Percentiles rank a stretch among this genome's conserved stretches.
Conservation (phyloP, 208 protist genomes). For the Wallacemonas sp. region DNA sequence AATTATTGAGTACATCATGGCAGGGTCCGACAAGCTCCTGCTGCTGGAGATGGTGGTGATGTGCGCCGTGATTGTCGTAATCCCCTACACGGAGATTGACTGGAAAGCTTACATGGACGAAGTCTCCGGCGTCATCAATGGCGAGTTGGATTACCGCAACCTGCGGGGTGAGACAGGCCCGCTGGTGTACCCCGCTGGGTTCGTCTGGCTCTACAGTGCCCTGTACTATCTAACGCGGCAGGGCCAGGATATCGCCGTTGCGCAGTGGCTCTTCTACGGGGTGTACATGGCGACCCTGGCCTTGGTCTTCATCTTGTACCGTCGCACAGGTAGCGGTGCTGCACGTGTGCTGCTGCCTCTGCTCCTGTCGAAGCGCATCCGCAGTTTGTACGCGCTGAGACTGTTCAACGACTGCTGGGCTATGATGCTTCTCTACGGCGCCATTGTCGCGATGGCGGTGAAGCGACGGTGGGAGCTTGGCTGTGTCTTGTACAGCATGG, state of each 20-base stretch:
- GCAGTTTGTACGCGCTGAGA: constrained; percentile 81
- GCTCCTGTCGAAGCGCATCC: constrained; percentile 79
- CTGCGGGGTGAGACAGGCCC: constrained; percentile 81
- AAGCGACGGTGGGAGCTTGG: constrained; percentile 55
- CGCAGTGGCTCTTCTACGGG: constrained; percentile 72
- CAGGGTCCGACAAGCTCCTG: constrained; percentile 21
- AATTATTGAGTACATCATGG: constrained; percentile 22
- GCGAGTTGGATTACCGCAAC: constrained; percentile 79
- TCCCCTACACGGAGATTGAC: constrained; percentile 89
- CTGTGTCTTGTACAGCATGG: constrained; percentile 71
- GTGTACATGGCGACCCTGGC: constrained; percentile 69
- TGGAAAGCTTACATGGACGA: constrained; percentile 93
- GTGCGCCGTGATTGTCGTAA: constrained; percentile 30
- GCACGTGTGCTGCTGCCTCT: constrained; percentile 43
- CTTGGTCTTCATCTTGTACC: constrained; percentile 52
- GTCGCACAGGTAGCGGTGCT: constrained; percentile 22
- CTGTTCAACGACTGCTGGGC: constrained; percentile 92
- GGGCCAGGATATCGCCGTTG: constrained; percentile 58
- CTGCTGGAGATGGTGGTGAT: constrained; percentile 34
- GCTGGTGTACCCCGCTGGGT: constrained; percentile 90
- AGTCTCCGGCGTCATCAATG: constrained; percentile 69
- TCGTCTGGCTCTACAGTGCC: constrained; percentile 85
- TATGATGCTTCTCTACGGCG: constrained; percentile 78
- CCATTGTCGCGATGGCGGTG: constrained; percentile 32
- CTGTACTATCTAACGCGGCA: constrained; percentile 78